Percentiles rank a stretch among this genome's conserved stretches.
These are phyloP conservation scores for Cladosporium oxysporum DNA, from an alignment of 2,329 filamentous ascomycete species.

Conservation along the genomic window DNA sequence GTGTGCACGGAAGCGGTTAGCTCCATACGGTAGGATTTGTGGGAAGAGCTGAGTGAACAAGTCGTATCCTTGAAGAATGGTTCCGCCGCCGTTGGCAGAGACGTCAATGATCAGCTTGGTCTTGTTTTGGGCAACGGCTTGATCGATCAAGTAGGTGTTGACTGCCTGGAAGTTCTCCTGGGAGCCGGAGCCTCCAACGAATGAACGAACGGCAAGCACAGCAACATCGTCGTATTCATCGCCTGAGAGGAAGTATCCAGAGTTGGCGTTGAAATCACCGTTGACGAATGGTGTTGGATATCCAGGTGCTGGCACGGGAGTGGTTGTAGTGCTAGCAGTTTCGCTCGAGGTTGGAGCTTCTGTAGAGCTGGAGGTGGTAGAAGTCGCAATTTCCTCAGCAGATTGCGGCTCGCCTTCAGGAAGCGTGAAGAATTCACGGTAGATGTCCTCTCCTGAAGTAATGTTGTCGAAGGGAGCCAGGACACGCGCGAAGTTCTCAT, in stretches of 20 bases:
- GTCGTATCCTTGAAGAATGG: slow-evolving; percentile 62
- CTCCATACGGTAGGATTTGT: slow-evolving; percentile 50
- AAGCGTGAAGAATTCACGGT: slow-evolving; percentile 38
- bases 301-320: slow-evolving; percentile 41
- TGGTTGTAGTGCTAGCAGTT: slow-evolving; percentile 24
- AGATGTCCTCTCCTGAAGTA: slow-evolving; percentile 45
- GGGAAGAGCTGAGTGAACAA: slow-evolving; percentile 62
- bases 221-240: slow-evolving; percentile 49
- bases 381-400: slow-evolving; percentile 28
- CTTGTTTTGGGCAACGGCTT: slow-evolving; percentile 53
- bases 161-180: slow-evolving; percentile 44
- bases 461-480: slow-evolving; percentile 45
- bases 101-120: slow-evolving; percentile 63
- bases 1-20: slow-evolving; percentile 53
- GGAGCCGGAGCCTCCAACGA: slow-evolving; percentile 38
- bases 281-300: slow-evolving; percentile 46
- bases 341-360: slow-evolving; percentile 21
- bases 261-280: slow-evolving; percentile 46
- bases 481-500: slow-evolving; percentile 47
- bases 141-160: slow-evolving; percentile 44
- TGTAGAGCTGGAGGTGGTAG: slow-evolving; percentile 21
- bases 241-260: slow-evolving; percentile 49
- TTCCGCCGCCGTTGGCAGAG: slow-evolving; percentile 60
- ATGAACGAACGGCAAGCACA: slow-evolving; percentile 48
- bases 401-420: slow-evolving; percentile 24